phyloP scores from a whole-genome alignment of 495 filamentous ascomycete species.

The Ascodesmis nigricans region DNA sequence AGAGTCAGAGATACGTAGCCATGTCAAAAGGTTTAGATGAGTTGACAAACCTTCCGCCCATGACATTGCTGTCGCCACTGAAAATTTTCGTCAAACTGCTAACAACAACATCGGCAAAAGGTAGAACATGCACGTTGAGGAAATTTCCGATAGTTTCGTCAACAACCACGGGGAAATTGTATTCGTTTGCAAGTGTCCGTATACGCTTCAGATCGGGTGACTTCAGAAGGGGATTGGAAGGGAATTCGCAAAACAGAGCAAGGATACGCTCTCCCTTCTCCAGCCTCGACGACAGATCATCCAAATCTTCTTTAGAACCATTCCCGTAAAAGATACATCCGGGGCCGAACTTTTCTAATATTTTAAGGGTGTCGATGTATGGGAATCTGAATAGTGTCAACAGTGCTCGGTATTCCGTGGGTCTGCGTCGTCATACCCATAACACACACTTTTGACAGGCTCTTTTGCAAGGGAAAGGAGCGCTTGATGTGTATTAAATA shows the following conservation, averaged over 20 bases:
- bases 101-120: constrained; percentile 71
- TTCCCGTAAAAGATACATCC: constrained; percentile 80
- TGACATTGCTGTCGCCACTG: constrained; percentile 91
- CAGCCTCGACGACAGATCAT: constrained; percentile 59
- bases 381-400: constrained; percentile 45
- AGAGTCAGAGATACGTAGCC: constrained; percentile 6
- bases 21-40: background rate
- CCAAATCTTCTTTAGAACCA: constrained; percentile 58
- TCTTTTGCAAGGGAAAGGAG: constrained; percentile 36
- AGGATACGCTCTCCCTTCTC: constrained; percentile 54
- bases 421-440: constrained; percentile 31
- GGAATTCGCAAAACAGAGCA: constrained; percentile 82
- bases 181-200: constrained; percentile 51
- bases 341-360: constrained; percentile 81
- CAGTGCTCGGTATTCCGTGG: constrained; percentile 15
- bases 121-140: constrained; percentile 80
- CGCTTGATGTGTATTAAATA: constrained; percentile 65
- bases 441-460: constrained; percentile 44
- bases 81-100: constrained; percentile 93
- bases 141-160: constrained; percentile 96
- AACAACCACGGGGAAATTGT: constrained; percentile 74
- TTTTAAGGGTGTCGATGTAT: constrained; percentile 90
- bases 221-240: constrained; percentile 71
- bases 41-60: constrained; percentile 49
- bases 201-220: constrained; percentile 70